Conservation (phyloP, 768 basidiomycete genomes). For the Pleurotus ostreatus region DNA sequence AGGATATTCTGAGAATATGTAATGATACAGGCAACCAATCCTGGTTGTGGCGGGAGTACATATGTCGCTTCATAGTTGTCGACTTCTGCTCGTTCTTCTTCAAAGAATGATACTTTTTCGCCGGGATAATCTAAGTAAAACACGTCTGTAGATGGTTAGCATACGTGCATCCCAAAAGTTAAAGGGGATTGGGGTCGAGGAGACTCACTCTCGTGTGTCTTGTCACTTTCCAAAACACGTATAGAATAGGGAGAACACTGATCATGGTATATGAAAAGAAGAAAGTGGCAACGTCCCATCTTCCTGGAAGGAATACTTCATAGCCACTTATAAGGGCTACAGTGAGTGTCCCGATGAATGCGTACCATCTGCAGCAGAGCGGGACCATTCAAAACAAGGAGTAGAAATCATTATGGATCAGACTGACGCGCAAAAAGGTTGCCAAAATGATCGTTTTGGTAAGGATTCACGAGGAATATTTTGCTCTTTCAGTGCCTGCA, state of each 20-base stretch:
- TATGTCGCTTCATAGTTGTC: constrained; percentile 39
- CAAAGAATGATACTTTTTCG: constrained; percentile 41
- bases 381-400: neutral
- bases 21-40: neutral
- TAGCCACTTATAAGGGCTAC: constrained; percentile 50
- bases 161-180: no score
- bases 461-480: constrained; percentile 39
- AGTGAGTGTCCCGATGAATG: constrained; percentile 34
- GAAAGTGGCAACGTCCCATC: constrained; percentile 44
- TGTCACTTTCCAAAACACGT: constrained; percentile 42
- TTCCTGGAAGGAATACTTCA: constrained; percentile 47
- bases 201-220: constrained; percentile 33
- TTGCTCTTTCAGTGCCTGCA: constrained; percentile 40
- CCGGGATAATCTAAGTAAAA: constrained; percentile 32
- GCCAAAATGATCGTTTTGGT: constrained; percentile 44
- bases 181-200: neutral
- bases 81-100: constrained; percentile 35
- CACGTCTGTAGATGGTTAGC: neutral
- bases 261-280: constrained; percentile 48
- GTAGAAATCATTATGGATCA: neutral
- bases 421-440: constrained; percentile 45
- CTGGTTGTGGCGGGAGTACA: neutral
- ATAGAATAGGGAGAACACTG: constrained; percentile 36
- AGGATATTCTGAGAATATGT: no score
- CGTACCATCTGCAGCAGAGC: constrained; percentile 35